phyloP scores from a whole-genome alignment of 2,329 filamentous ascomycete genomes.

The Monascus ruber region DNA sequence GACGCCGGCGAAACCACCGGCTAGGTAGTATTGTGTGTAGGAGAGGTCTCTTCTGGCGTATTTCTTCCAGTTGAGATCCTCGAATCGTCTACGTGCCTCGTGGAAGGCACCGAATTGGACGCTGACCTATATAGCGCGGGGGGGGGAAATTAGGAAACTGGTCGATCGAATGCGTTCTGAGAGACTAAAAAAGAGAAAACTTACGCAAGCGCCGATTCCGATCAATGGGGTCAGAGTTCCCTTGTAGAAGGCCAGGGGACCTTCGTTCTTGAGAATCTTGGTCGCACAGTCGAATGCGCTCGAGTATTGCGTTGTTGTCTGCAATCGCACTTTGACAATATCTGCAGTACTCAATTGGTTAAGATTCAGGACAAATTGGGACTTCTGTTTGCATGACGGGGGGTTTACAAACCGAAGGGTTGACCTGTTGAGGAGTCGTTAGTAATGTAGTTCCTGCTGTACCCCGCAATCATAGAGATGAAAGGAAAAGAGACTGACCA shows the following conservation, averaged over 20 bases:
- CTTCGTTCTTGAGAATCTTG: conserved; percentile 79
- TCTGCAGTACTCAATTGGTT: conserved; percentile 38
- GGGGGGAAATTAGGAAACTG: not conserved
- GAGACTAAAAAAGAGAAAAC: conserved; percentile 8
- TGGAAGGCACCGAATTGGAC: conserved; percentile 98
- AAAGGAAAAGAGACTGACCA: conserved; percentile 48
- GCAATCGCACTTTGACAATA: conserved; percentile 94
- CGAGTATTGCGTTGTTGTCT: conserved; percentile 73
- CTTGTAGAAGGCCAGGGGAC: conserved; percentile 91
- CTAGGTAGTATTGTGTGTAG: conserved; percentile 78
- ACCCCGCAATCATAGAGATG: conserved; percentile 1
- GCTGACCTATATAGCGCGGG: conserved; percentile 45
- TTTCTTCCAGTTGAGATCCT: conserved; percentile 54
- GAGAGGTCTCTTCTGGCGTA: conserved; percentile 43
- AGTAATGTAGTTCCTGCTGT: too few species aligned
- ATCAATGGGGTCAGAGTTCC: conserved; percentile 89
- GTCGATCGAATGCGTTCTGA: conserved; percentile 1
- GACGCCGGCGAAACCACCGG: conserved; percentile 85
- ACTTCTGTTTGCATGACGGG: not conserved
- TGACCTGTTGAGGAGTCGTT: conserved; percentile 37
- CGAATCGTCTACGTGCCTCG: conserved; percentile 75
- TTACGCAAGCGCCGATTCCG: conserved; percentile 88
- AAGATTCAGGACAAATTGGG: too few species aligned
- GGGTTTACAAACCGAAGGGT: conserved; percentile 47
- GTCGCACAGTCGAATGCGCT: conserved; percentile 69